Evolutionary conservation across 495 filamentous ascomycete genomes (phyloP).

Genomic region (Xylaria acuta): DNA sequence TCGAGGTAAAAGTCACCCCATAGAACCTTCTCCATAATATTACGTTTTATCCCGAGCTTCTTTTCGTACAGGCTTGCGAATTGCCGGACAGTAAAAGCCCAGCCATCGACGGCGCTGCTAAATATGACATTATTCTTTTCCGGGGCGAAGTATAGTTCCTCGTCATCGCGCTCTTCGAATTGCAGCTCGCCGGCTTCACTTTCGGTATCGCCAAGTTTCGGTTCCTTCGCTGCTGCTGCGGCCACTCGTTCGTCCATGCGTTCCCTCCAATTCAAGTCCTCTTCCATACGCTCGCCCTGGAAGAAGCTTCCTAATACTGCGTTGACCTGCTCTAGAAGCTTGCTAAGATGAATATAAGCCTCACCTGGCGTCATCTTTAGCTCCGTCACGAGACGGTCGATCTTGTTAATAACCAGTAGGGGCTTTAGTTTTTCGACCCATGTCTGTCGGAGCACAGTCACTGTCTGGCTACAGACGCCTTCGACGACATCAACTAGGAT

Average conservation of each 20-base stretch:
- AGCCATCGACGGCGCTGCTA: constrained; percentile 94
- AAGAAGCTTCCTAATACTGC: constrained; percentile 97
- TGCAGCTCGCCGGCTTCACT: constrained; percentile 64
- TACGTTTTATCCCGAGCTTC: constrained; percentile 93
- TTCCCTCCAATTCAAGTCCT: constrained; percentile 95
- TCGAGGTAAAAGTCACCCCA: constrained; percentile 98
- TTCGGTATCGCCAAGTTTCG: constrained; percentile 53
- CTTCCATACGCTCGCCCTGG: constrained; percentile 98
- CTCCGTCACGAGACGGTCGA: constrained; percentile 92
- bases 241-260: constrained; percentile 84
- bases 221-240: constrained; percentile 58
- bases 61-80: constrained; percentile 95
- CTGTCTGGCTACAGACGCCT: constrained; percentile 97
- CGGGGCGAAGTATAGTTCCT: constrained; percentile 96
- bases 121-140: constrained; percentile 99
- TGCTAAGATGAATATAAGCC: constrained; percentile 88
- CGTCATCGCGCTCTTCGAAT: constrained; percentile 93
- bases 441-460: constrained; percentile 92
- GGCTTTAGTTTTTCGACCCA: constrained; percentile 98
- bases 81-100: constrained; percentile 95
- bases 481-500: constrained; percentile 98
- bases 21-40: constrained; percentile 89
- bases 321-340: constrained; percentile 93
- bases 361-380: constrained; percentile 89
- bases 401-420: constrained; percentile 96